A percentile compares a stretch with the other conserved stretches of the same genome.
Conservation (phyloP, 2,329 filamentous ascomycete species). For the Magnaporthales sp. region DNA sequence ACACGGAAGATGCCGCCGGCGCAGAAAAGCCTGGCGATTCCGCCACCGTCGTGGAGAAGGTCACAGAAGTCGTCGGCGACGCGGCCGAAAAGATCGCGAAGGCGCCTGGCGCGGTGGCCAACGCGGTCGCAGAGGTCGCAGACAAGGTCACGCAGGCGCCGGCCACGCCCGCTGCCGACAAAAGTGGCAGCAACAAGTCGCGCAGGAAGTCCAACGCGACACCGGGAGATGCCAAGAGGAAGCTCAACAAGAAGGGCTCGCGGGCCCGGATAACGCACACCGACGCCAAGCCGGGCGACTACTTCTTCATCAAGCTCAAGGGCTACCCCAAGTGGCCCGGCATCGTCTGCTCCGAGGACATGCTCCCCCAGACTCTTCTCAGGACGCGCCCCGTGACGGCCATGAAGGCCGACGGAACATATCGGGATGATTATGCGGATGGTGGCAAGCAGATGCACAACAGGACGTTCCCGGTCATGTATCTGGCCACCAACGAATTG, state of each 20-base stretch:
- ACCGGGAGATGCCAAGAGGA: slow-evolving; percentile 63
- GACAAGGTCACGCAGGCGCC: slow-evolving; percentile 14
- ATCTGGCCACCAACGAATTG: slow-evolving; percentile 93
- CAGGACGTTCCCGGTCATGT: slow-evolving; percentile 91
- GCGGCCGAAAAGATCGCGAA: slow-evolving; percentile 14
- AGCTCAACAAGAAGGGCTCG: slow-evolving; percentile 79
- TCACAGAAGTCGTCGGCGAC: slow-evolving; percentile 14
- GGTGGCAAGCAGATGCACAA: slow-evolving; percentile 80
- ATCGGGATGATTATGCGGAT: slow-evolving; percentile 78
- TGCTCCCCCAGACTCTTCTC: slow-evolving; percentile 74
- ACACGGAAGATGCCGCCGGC: slow-evolving; percentile 16
- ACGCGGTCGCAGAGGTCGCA: slow-evolving; percentile 22
- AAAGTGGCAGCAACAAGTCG: slow-evolving; percentile 33
- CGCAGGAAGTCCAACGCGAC: slow-evolving; percentile 68
- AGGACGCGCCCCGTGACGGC: slow-evolving; percentile 78
- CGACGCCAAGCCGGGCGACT: slow-evolving; percentile 81
- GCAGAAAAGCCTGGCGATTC: slow-evolving; percentile 15
- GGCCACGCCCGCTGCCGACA: slow-evolving; percentile 24
- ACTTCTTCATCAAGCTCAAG: slow-evolving; percentile 89
- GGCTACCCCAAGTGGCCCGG: slow-evolving; percentile 92
- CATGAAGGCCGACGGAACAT: slow-evolving; percentile 72
- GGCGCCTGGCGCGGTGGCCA: slow-evolving; percentile 15
- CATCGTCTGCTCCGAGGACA: slow-evolving; percentile 87
- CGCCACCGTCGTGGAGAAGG: background rate
- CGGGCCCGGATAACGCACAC: slow-evolving; percentile 62